Conservation (phyloP, 768 basidiomycete genomes). For the Lentinus tigrinus region DNA sequence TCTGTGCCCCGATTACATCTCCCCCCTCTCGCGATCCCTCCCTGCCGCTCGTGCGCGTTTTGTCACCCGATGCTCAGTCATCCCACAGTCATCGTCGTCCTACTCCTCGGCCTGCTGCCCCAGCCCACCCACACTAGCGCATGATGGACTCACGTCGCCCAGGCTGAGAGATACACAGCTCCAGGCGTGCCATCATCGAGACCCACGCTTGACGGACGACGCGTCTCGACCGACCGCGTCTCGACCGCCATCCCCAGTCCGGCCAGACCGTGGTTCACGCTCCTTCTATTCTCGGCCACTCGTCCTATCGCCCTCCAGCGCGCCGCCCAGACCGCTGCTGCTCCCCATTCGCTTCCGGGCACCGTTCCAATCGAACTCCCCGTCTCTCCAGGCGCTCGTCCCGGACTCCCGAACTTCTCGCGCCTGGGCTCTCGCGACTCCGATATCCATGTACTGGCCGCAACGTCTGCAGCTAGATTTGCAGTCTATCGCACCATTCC, state of each 20-base stretch:
- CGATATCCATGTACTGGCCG: too few relatives aligned
- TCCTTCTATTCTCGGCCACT: neutral
- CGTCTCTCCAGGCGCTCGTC: too few relatives aligned
- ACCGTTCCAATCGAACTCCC: too few relatives aligned
- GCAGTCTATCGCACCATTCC: too few relatives aligned
- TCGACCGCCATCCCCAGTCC: conserved; percentile 1
- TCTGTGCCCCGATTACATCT: neutral
- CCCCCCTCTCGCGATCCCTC: conserved; percentile 2
- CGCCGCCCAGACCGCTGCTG: too few relatives aligned
- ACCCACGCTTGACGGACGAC: neutral
- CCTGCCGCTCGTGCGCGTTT: neutral
- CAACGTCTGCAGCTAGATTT: too few relatives aligned
- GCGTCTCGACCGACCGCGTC: conserved; percentile 1
- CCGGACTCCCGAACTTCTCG: too few relatives aligned
- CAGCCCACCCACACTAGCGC: too few relatives aligned
- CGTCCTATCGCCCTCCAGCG: neutral
- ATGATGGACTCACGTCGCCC: neutral
- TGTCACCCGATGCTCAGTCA: neutral
- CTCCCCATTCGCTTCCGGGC: too few relatives aligned
- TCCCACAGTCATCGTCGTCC: neutral
- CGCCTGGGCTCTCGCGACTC: too few relatives aligned
- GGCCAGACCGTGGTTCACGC: neutral
- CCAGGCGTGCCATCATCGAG: neutral
- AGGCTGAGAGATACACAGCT: neutral
- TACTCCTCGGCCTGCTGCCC: neutral